Conservation (phyloP, 2,329 filamentous ascomycete species). For the Fusarium mundagurra region DNA sequence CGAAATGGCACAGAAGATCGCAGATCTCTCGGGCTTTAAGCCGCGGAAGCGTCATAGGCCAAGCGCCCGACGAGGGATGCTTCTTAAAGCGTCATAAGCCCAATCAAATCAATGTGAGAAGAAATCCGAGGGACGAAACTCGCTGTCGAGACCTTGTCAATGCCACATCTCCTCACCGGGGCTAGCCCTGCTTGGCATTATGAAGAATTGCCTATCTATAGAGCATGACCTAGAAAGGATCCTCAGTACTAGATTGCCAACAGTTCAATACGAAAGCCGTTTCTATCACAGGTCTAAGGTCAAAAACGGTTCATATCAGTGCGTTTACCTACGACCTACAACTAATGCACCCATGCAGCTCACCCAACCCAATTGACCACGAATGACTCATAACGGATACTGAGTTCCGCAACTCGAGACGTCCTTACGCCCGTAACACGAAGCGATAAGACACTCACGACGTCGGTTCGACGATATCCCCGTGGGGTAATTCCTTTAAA, state of each 20-base stretch:
- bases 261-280: not conserved
- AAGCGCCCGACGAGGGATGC: no score
- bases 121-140: no score
- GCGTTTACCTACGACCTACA: rapidly evolving
- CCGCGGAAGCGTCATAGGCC: no score
- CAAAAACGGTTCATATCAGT: not conserved
- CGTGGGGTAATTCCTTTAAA: slow-evolving; percentile 33
- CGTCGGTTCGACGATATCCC: not conserved
- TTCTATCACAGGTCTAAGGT: not conserved
- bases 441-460: not conserved
- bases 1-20: no score
- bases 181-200: no score
- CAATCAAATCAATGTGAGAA: no score
- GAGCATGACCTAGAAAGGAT: not conserved
- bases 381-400: not conserved
- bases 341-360: no score
- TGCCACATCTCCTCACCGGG: no score
- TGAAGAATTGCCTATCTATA: no score
- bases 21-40: no score
- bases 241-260: not conserved
- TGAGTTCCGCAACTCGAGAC: not conserved
- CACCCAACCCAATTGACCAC: not conserved
- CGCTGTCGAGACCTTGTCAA: no score
- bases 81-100: no score
- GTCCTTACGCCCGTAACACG: not conserved